A percentile compares a stretch with the other conserved stretches of the same genome.
Conservation (phyloP, 2,329 filamentous ascomycete species). For the Cordyceps militaris region DNA sequence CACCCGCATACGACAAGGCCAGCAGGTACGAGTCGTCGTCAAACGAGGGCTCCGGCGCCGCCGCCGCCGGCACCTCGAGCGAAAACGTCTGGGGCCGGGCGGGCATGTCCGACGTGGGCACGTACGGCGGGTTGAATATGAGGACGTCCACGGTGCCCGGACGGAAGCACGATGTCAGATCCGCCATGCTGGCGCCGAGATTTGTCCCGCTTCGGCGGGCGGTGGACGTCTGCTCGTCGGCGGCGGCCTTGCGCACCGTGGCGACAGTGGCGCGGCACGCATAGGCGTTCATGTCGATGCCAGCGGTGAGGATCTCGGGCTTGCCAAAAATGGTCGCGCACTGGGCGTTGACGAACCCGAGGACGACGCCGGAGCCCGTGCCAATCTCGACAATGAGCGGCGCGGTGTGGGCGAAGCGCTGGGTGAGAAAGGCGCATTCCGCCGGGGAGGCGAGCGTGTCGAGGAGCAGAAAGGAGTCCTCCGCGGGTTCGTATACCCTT, state of each 20-base stretch:
- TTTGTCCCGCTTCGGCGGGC: constrained; percentile 41
- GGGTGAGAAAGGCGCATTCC: constrained; percentile 62
- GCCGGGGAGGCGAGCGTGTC: constrained; percentile 73
- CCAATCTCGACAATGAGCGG: constrained; percentile 79
- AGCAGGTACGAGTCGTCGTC: constrained; percentile 79
- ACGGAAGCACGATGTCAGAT: constrained; percentile 59
- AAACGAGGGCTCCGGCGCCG: constrained; percentile 42
- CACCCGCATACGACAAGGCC: constrained; percentile 82
- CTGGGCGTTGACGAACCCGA: constrained; percentile 79
- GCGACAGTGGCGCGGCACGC: constrained; percentile 69
- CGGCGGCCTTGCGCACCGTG: constrained; percentile 52
- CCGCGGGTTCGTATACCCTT: constrained; percentile 87
- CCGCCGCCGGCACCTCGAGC: constrained; percentile 20
- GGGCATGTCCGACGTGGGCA: constrained; percentile 75
- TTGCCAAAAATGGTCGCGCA: constrained; percentile 65
- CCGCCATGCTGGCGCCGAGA: constrained; percentile 60
- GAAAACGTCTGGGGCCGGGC: constrained; percentile 31
- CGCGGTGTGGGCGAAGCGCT: constrained; percentile 47
- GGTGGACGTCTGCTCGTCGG: constrained; percentile 19
- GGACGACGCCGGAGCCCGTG: constrained; percentile 86
- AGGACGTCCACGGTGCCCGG: constrained; percentile 64
- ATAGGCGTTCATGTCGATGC: constrained; percentile 77
- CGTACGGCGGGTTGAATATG: constrained; percentile 96
- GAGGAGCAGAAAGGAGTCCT: constrained; percentile 90
- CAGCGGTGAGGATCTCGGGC: constrained; percentile 61